Percentiles rank a stretch among this genome's conserved stretches.
Evolutionary conservation across 2,329 filamentous ascomycete species (phyloP).

Genomic region (Aphanoascus verrucosus): DNA sequence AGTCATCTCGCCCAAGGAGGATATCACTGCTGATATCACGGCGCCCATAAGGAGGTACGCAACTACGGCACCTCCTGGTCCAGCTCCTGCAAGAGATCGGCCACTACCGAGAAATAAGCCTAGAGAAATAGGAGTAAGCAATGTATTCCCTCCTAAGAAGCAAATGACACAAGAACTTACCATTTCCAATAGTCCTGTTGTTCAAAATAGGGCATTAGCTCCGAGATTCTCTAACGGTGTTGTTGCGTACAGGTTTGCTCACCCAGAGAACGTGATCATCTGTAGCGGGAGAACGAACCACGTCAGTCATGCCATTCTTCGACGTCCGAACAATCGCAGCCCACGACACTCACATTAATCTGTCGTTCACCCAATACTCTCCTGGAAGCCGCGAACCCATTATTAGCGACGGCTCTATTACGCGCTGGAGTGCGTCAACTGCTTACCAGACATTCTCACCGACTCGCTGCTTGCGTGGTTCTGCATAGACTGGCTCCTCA

Average conservation of each 20-base stretch:
- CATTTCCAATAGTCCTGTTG: slow-evolving; percentile 34
- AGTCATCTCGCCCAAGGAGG: slow-evolving; percentile 37
- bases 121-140: slow-evolving; percentile 12
- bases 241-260: slow-evolving; percentile 1
- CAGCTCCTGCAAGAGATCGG: slow-evolving; percentile 31
- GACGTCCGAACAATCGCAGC: background rate
- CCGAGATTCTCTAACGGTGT: background rate
- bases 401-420: background rate
- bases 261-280: slow-evolving; percentile 40
- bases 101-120: slow-evolving; percentile 35
- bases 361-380: slow-evolving; percentile 34
- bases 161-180: slow-evolving; percentile 17
- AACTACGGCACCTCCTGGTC: slow-evolving; percentile 34
- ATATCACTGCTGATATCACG: slow-evolving; percentile 36
- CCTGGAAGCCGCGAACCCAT: slow-evolving; percentile 20
- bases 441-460: slow-evolving; percentile 18
- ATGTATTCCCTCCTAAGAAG: background rate
- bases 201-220: background rate
- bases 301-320: background rate
- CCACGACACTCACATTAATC: slow-evolving; percentile 25
- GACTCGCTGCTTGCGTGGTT: slow-evolving; percentile 13
- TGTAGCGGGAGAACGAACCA: slow-evolving; percentile 14
- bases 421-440: background rate
- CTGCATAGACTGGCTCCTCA: slow-evolving; percentile 14
- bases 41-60: slow-evolving; percentile 36